phyloP scores from a whole-genome alignment of 169 alveolate species.

The Hepatocystis sp. region DNA sequence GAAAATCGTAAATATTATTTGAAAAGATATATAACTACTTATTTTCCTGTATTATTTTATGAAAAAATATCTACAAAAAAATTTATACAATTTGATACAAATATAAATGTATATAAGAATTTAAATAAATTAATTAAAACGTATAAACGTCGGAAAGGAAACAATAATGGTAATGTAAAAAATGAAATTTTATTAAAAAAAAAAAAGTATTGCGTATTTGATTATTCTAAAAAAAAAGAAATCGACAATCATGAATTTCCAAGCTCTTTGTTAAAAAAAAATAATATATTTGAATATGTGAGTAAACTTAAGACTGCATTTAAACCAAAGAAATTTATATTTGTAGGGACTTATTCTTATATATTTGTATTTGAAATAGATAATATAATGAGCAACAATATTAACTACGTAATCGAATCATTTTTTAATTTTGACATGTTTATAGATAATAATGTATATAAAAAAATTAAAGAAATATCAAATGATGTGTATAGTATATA shows the following conservation, averaged over 20 bases:
- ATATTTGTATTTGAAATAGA: conserved; percentile 40
- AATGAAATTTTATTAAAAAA: conserved; percentile 4
- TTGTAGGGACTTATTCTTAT: conserved; percentile 52
- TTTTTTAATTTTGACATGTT: too few species aligned
- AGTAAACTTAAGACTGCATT: conserved; percentile 16
- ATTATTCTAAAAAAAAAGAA: conserved; percentile 38
- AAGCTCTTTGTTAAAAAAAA: conserved; percentile 28
- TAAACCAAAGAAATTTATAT: conserved; percentile 21
- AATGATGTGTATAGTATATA: conserved; percentile 9
- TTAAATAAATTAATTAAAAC: conserved; percentile 33
- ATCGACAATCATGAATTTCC: conserved; percentile 36
- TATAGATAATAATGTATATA: conserved; percentile 18
- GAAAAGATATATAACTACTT: conserved; percentile 18
- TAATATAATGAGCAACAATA: conserved; percentile 3
- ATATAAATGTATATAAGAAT: conserved; percentile 57
- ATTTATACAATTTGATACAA: conserved; percentile 33
- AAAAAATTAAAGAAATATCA: conserved; percentile 22
- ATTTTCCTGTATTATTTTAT: conserved; percentile 56
- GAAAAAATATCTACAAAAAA: conserved; percentile 37
- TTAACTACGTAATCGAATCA: not conserved
- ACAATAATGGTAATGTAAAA: too few species aligned
- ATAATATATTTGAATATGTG: conserved; percentile 15
- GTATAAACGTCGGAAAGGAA: too few species aligned
- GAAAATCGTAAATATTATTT: conserved; percentile 33
- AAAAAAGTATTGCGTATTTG: conserved; percentile 23